Evolutionary conservation across 2,329 filamentous ascomycete species (phyloP).

Genomic region (Cucurbitaria berberidis): DNA sequence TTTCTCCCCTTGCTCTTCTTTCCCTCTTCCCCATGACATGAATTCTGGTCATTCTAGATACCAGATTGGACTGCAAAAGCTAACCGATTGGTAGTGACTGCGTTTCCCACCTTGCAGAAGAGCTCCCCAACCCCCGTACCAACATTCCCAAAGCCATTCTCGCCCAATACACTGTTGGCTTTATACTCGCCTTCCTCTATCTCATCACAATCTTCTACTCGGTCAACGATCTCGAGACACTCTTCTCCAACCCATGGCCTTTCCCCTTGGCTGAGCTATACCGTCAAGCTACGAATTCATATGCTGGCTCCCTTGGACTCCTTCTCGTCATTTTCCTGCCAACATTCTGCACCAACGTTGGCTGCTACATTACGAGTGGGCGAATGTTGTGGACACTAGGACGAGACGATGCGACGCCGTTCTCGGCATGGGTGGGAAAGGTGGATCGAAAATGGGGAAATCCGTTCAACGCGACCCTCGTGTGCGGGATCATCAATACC

Average conservation of each 20-base stretch:
- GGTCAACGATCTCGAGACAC: slow-evolving; percentile 63
- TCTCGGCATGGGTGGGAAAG: slow-evolving; percentile 54
- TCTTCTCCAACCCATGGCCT: slow-evolving; percentile 56
- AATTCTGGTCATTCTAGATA: neutral
- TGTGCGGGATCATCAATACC: slow-evolving; percentile 58
- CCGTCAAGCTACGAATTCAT: slow-evolving; percentile 53
- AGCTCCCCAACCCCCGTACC: slow-evolving; percentile 41
- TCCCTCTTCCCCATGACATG: neutral
- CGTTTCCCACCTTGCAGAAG: slow-evolving; percentile 69
- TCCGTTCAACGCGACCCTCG: slow-evolving; percentile 63
- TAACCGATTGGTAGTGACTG: slow-evolving; percentile 55
- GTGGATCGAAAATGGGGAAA: slow-evolving; percentile 57
- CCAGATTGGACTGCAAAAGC: neutral
- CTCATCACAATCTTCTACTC: slow-evolving; percentile 59
- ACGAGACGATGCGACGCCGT: slow-evolving; percentile 64
- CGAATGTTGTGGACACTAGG: slow-evolving; percentile 68
- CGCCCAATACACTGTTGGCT: slow-evolving; percentile 47
- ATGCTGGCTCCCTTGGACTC: slow-evolving; percentile 51
- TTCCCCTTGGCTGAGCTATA: slow-evolving; percentile 74
- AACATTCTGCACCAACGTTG: slow-evolving; percentile 59
- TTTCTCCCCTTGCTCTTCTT: neutral
- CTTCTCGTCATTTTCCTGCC: slow-evolving; percentile 62
- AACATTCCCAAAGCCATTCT: slow-evolving; percentile 52
- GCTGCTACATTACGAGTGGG: slow-evolving; percentile 66
- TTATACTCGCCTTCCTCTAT: slow-evolving; percentile 47